Conservation (phyloP, 2,329 filamentous ascomycete genomes). For the Colletotrichum falcatum region DNA sequence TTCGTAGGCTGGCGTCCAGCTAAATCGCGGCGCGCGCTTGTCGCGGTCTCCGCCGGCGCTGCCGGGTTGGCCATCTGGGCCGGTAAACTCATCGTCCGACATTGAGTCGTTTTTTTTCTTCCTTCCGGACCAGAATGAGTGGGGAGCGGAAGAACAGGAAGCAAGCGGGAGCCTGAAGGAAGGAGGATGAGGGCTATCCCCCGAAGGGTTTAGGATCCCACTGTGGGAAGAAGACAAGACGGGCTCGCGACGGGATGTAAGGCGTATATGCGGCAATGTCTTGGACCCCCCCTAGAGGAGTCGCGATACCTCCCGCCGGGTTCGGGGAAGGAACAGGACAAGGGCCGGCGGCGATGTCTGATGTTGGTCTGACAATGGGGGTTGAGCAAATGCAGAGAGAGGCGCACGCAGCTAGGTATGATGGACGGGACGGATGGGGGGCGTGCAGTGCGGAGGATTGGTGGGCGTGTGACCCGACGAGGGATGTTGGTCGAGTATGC, state of each 20-base stretch:
- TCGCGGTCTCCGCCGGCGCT: slow-evolving; percentile 40
- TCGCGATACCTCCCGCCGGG: slow-evolving; percentile 26
- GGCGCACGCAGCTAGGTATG: slow-evolving; percentile 4
- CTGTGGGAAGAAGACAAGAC: neutral
- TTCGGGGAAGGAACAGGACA: slow-evolving; percentile 25
- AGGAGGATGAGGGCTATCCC: slow-evolving; percentile 17
- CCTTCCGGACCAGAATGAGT: slow-evolving; percentile 21
- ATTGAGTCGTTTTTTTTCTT: slow-evolving; percentile 42
- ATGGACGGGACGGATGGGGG: slow-evolving; percentile 30
- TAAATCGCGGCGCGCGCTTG: slow-evolving; percentile 64
- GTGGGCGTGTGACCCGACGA: slow-evolving; percentile 27
- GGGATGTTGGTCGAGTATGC: slow-evolving; percentile 29
- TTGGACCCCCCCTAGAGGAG: slow-evolving; percentile 35
- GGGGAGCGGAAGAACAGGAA: slow-evolving; percentile 40
- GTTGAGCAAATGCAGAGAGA: neutral
- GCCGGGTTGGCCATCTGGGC: slow-evolving; percentile 34
- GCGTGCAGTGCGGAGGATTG: slow-evolving; percentile 19
- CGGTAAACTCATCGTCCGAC: slow-evolving; percentile 55
- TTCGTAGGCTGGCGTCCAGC: slow-evolving; percentile 70
- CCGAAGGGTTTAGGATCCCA: neutral
- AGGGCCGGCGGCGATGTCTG: slow-evolving; percentile 23
- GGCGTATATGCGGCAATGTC: slow-evolving; percentile 14
- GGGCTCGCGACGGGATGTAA: too few species aligned
- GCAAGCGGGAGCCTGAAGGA: neutral
- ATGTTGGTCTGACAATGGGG: slow-evolving; percentile 1